These are phyloP conservation scores for Xylariaceae sp. DNA, from an alignment of 2,329 filamentous ascomycete genomes.

Conservation along the genomic window DNA sequence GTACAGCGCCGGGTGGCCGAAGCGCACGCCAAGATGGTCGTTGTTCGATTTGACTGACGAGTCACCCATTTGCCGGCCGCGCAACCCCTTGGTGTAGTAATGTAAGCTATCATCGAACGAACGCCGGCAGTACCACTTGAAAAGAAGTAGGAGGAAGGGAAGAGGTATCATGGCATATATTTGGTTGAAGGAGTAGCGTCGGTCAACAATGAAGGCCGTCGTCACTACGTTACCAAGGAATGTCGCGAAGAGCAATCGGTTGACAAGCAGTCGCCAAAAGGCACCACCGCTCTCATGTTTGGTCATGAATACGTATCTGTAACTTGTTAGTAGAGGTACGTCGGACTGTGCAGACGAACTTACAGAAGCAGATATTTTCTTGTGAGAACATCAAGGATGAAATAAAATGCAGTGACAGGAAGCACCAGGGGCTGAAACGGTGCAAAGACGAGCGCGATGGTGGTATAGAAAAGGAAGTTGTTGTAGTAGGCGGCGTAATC, in stretches of 20 bases:
- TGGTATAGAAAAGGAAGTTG: constrained; percentile 89
- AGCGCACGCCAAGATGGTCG: constrained; percentile 68
- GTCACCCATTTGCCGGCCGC: constrained; percentile 40
- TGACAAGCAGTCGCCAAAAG: constrained; percentile 86
- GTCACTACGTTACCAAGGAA: constrained; percentile 21
- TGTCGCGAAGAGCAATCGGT: constrained; percentile 46
- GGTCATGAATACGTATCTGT: constrained; percentile 76
- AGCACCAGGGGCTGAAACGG: constrained; percentile 81
- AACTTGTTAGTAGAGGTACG: constrained; percentile 1
- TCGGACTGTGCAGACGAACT: constrained; percentile 1
- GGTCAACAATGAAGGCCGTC: constrained; percentile 61
- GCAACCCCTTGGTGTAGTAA: constrained; percentile 50
- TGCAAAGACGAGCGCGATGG: constrained; percentile 76
- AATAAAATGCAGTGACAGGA: constrained; percentile 80
- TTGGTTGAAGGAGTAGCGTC: constrained; percentile 50
- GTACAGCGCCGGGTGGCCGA: constrained; percentile 86
- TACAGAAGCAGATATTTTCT: constrained; percentile 84
- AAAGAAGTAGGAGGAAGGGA: constrained; percentile 66
- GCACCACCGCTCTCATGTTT: constrained; percentile 90
- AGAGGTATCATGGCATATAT: constrained; percentile 66
- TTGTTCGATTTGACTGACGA: constrained; percentile 45
- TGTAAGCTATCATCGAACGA: constrained; percentile 68
- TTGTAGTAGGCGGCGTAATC: constrained; percentile 96
- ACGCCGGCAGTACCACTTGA: constrained; percentile 75
- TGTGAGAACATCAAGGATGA: constrained; percentile 73